These are phyloP conservation scores for Salix purpurea DNA, from an alignment of 345 rosid genomes.

Conservation along the genomic window DNA sequence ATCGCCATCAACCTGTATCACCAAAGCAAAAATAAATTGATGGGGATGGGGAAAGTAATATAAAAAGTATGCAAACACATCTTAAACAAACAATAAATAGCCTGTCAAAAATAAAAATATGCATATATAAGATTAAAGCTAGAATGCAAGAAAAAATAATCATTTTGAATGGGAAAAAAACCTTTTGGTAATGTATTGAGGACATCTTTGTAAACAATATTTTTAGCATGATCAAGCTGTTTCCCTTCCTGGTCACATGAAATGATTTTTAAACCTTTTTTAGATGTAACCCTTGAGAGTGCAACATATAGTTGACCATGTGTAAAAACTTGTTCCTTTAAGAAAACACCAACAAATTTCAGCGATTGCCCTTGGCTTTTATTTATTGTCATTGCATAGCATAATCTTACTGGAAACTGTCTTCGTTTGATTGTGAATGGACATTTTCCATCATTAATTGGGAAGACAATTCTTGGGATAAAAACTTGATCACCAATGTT, in stretches of 20 bases:
- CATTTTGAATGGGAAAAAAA: no score
- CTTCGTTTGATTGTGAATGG: background rate
- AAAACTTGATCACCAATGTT: background rate
- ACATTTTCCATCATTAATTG: background rate
- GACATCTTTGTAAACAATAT: background rate
- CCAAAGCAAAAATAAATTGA: no score
- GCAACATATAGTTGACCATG: background rate
- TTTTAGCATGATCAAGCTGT: background rate
- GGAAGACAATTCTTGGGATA: background rate
- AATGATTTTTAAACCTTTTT: background rate
- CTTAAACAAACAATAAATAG: no score
- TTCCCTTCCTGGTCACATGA: background rate
- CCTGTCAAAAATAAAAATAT: no score
- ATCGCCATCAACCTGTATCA: no score
- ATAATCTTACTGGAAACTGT: background rate
- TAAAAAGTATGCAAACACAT: no score
- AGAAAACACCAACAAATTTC: background rate
- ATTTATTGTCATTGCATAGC: background rate
- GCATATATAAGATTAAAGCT: no score
- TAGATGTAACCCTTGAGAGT: background rate
- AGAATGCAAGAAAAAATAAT: no score
- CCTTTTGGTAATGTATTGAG: no score
- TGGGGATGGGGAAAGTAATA: no score
- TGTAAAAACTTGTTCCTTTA: background rate
- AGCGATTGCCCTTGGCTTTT: background rate